A percentile compares a stretch with the other conserved stretches of the same genome.
These are phyloP conservation scores for Hydrangea macrophylla DNA, from an alignment of 148 eudicot species.

Conservation along the genomic window DNA sequence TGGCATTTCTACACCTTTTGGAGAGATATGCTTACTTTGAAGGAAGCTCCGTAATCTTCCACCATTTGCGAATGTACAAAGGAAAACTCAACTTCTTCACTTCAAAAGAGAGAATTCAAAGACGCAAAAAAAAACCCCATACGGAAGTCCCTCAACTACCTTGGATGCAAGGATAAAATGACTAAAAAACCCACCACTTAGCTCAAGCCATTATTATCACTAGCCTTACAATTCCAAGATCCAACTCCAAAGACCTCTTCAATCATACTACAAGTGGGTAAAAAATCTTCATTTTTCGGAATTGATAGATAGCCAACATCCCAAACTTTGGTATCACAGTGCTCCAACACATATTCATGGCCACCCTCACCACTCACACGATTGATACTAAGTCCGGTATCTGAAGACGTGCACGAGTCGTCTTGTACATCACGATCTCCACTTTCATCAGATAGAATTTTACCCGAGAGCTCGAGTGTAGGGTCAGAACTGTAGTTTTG, in stretches of 20 bases:
- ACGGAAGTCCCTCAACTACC: not conserved
- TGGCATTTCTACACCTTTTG: too few species aligned
- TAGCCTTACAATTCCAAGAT: conserved; percentile 32
- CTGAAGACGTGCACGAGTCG: conserved; percentile 46
- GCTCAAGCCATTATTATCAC: conserved; percentile 30
- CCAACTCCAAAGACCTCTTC: conserved; percentile 71
- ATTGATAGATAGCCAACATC: conserved; percentile 42
- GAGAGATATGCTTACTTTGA: too few species aligned
- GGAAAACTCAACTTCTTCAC: too few species aligned
- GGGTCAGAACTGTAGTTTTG: conserved; percentile 2
- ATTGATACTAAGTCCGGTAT: conserved; percentile 22
- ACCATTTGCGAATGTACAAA: not conserved
- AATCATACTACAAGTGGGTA: conserved; percentile 68
- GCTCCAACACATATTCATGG: conserved; percentile 33
- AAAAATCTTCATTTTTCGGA: conserved; percentile 38
- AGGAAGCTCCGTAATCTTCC: not conserved
- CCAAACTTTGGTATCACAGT: conserved; percentile 52
- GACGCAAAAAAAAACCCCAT: too few species aligned
- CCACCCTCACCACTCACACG: conserved; percentile 5
- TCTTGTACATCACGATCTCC: too few species aligned
- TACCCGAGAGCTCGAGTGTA: conserved; percentile 13
- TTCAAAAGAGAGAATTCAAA: too few species aligned
- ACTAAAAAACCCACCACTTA: conserved; percentile 2
- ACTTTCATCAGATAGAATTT: conserved; percentile 18
- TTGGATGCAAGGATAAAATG: not conserved